Evolutionary conservation across 495 filamentous ascomycete species (phyloP).

Genomic region (Clavariopsis aquatica): DNA sequence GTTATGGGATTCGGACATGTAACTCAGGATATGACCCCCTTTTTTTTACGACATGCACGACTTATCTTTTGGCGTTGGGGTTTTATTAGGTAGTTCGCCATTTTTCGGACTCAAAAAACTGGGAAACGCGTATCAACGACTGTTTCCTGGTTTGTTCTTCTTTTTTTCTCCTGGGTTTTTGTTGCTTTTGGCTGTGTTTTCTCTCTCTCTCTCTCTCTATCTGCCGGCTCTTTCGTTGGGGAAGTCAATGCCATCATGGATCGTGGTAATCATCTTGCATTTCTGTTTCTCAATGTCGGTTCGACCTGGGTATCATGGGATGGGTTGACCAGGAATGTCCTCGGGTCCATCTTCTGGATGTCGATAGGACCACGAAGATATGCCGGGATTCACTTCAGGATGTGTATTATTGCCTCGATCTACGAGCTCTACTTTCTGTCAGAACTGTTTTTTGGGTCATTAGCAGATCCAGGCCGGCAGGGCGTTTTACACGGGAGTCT

Average conservation of each 20-base stretch:
- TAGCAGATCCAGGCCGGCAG: background rate
- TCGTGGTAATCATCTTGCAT: slow-evolving; percentile 1
- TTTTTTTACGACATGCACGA: slow-evolving; percentile 5
- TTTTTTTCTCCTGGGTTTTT: background rate
- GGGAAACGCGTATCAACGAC: background rate
- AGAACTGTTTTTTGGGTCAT: background rate
- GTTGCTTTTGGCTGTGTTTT: background rate
- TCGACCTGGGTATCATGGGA: slow-evolving; percentile 2
- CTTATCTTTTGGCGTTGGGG: slow-evolving; percentile 15
- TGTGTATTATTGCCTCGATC: slow-evolving; percentile 7
- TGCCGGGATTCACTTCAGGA: background rate
- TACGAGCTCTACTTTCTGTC: slow-evolving; percentile 1
- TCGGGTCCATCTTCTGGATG: background rate
- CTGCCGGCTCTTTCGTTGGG: background rate
- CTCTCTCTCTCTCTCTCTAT: background rate
- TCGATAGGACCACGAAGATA: background rate
- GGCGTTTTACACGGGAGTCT: background rate
- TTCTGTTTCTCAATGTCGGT: slow-evolving; percentile 1
- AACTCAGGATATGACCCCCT: slow-evolving; percentile 3
- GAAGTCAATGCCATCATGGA: background rate
- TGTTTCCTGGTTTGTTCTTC: background rate
- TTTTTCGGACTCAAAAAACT: slow-evolving; percentile 4
- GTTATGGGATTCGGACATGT: slow-evolving; percentile 17
- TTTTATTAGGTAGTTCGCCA: background rate
- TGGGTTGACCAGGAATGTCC: slow-evolving; percentile 3